Conservation (phyloP, 176 grass and related monocot genomes). For the Carex parvula region DNA sequence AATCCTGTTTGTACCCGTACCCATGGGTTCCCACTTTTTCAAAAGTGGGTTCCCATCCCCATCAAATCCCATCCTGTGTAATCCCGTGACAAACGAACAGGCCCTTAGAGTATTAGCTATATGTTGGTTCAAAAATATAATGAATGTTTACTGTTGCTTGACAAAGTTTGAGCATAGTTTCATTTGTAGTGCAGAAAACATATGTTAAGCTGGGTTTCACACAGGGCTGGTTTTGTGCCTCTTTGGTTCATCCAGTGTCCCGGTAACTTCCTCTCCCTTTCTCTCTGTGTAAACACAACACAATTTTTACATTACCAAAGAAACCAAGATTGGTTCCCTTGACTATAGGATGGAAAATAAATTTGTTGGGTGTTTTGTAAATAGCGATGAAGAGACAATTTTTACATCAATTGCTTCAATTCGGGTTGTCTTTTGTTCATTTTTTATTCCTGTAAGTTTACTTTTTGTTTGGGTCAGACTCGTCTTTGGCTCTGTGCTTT, state of each 20-base stretch:
- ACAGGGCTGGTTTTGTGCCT: slow-evolving; percentile 94
- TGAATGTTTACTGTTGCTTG: not conserved
- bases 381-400: too few species aligned
- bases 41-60: too few species aligned
- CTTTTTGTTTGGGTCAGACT: not conserved
- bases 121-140: not conserved
- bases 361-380: not conserved
- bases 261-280: slow-evolving; percentile 39
- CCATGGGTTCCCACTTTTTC: too few species aligned
- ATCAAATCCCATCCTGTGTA: too few species aligned
- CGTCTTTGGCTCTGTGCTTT: not conserved
- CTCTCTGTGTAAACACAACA: not conserved
- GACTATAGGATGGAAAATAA: not conserved
- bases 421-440: not conserved
- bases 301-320: not conserved
- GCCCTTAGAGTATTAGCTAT: slow-evolving; percentile 5
- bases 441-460: not conserved
- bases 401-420: not conserved
- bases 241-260: slow-evolving; percentile 67
- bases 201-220: slow-evolving; percentile 90
- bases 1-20: too few species aligned
- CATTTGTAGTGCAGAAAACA: slow-evolving; percentile 66
- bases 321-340: not conserved
- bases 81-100: too few species aligned
- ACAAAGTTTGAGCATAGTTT: slow-evolving; percentile 24